Evolutionary conservation across 345 rosid genomes (phyloP).

Genomic region (Eutrema yunnanense): DNA sequence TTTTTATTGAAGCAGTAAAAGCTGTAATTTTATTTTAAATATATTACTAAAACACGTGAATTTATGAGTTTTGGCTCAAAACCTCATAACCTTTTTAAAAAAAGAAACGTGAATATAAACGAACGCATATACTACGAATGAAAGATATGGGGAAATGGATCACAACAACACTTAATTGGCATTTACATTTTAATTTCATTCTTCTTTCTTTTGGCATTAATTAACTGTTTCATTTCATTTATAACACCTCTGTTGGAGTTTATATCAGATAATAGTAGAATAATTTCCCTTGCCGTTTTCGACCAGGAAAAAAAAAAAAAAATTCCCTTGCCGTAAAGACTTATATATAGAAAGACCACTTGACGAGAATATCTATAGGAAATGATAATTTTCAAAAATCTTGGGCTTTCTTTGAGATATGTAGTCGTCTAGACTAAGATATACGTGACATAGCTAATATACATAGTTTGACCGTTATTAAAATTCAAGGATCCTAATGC

Average conservation of each 20-base stretch:
- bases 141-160: neutral
- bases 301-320: too few relatives aligned
- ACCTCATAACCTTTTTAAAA: too few relatives aligned
- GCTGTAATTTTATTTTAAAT: too few relatives aligned
- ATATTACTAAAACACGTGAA: too few relatives aligned
- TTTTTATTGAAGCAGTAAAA: too few relatives aligned
- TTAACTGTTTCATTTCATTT: neutral
- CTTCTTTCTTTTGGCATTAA: neutral
- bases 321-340: neutral
- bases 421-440: neutral
- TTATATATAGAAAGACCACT: neutral
- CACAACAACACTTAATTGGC: neutral
- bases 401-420: neutral
- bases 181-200: neutral
- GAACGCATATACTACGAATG: too few relatives aligned
- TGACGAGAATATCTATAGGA: neutral
- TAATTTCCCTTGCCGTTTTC: neutral
- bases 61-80: too few relatives aligned
- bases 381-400: neutral
- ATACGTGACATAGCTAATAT: neutral
- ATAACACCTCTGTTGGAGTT: neutral
- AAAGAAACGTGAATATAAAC: too few relatives aligned
- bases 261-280: neutral
- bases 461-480: neutral
- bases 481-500: neutral